These are phyloP conservation scores for Daedalea quercina DNA, from an alignment of 768 basidiomycete species.

Conservation along the genomic window DNA sequence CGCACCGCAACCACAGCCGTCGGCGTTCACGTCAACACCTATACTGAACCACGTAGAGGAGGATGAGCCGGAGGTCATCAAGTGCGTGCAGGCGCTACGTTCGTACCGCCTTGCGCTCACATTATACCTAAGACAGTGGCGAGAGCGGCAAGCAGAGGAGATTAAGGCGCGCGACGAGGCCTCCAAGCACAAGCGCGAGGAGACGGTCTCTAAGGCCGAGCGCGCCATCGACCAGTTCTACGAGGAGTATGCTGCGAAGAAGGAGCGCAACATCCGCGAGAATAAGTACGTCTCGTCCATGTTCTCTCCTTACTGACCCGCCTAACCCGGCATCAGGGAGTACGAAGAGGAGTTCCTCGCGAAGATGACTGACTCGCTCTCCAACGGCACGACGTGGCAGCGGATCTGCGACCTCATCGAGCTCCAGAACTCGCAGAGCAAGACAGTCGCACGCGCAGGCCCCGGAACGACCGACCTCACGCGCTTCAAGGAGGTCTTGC, in stretches of 20 bases:
- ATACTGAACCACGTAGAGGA: constrained; percentile 67
- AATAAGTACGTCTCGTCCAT: constrained; percentile 71
- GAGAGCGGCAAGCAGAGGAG: constrained; percentile 77
- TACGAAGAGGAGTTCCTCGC: constrained; percentile 77
- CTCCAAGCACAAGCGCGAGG: constrained; percentile 69
- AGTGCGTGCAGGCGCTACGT: constrained; percentile 37
- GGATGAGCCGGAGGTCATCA: constrained; percentile 84
- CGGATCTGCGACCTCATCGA: constrained; percentile 84
- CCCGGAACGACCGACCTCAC: constrained; percentile 84
- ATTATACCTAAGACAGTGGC: constrained; percentile 62
- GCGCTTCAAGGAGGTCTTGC: constrained; percentile 87
- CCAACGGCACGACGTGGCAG: constrained; percentile 92
- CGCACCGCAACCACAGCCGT: constrained; percentile 73
- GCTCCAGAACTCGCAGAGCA: constrained; percentile 95
- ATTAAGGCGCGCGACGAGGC: constrained; percentile 79
- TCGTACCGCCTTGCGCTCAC: not conserved
- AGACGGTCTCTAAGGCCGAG: constrained; percentile 80
- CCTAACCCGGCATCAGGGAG: constrained; percentile 46
- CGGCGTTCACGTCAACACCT: constrained; percentile 64
- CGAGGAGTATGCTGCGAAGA: constrained; percentile 80
- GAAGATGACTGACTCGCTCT: constrained; percentile 66
- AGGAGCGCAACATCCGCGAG: constrained; percentile 84
- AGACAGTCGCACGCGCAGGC: constrained; percentile 84
- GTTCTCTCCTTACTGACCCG: not conserved
- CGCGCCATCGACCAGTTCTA: constrained; percentile 87